Base-by-base conservation (phyloP, 139 green algal species). In the Chlamydomonas incerta region DNA sequence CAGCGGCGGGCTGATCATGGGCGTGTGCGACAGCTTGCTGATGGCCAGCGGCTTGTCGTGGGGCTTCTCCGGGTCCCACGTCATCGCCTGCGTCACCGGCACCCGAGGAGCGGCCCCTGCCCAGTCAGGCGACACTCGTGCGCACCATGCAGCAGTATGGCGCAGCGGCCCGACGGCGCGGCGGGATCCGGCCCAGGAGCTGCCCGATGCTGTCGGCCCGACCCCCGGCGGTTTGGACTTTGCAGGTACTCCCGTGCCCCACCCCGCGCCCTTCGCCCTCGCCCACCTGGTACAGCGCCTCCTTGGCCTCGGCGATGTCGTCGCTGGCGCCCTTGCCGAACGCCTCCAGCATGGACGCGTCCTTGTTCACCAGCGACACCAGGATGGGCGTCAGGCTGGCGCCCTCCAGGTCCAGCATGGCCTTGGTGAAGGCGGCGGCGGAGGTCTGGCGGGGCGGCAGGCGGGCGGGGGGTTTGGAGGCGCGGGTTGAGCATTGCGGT, bases 341-440 rank as follows among this genome's bases (percentile, higher is more conserved):
- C 1, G 95, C 95, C 86, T 99, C 97, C 75, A 99, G 92, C 95
- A 99, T 98, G 66, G 91, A 91, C 13, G 96, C 95, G 80, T 99
- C 92, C 87, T 98, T 98, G 82, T 97, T 98, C 50, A 98, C 96
- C 80, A 98, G 91, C 24, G 80, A 87, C 41, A 92, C 88, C 47
- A 92, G 82, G 80, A 98, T 98, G 79, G 96, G 95, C 26, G 95
- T 98, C 24, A 98, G 92, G n/a, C 91, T 95, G 70, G 71, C 89
- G 72, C 96, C 96, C 90, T 99, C 97, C 46, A 99, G 91, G 90
- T 99, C 97, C n/a, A 99, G 90, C 91, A 99, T 91, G 6, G 95
- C 96, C 89, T 99, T 92, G 41, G 94, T 96, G 88, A 98, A 98
- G 24, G 95, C 94, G 24, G 95, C 95, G 14, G 95, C 95, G n/a